A percentile compares a stretch with the other conserved stretches of the same genome.
Conservation (phyloP, 306 rosid species). For the Trifolium dubium region DNA sequence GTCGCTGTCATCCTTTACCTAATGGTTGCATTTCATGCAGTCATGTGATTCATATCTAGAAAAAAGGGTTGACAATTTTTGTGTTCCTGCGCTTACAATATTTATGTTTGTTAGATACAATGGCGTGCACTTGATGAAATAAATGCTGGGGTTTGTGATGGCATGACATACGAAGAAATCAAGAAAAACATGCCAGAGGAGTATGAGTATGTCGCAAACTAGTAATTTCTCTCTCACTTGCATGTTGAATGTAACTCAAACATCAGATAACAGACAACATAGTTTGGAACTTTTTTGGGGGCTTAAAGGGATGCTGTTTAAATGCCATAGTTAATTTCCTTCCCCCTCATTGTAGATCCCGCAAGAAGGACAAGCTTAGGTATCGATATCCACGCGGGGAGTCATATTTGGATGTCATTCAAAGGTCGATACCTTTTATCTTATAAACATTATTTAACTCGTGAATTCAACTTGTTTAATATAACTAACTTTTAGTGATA, state of each 20-base stretch:
- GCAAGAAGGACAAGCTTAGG: slow-evolving; percentile 92
- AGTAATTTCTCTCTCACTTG: slow-evolving; percentile 34
- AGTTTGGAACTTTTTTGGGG: slow-evolving; percentile 13
- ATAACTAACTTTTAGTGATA: slow-evolving; percentile 17
- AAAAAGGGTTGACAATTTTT: slow-evolving; percentile 17
- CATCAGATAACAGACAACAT: slow-evolving; percentile 13
- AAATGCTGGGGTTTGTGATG: slow-evolving; percentile 92
- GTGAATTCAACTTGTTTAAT: slow-evolving; percentile 27
- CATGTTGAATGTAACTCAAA: slow-evolving; percentile 36
- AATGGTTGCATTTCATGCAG: slow-evolving; percentile 22
- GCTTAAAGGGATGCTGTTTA: slow-evolving; percentile 23
- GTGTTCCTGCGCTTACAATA: slow-evolving; percentile 12
- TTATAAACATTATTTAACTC: slow-evolving; percentile 24
- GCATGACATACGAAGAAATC: slow-evolving; percentile 93
- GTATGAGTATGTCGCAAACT: slow-evolving; percentile 72
- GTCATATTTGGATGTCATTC: slow-evolving; percentile 96
- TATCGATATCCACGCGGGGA: slow-evolving; percentile 99
- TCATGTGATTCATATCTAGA: slow-evolving; percentile 30
- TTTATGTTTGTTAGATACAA: slow-evolving; percentile 68
- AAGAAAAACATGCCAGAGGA: slow-evolving; percentile 98
- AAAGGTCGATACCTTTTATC: slow-evolving; percentile 62
- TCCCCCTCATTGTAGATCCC: slow-evolving; percentile 60
- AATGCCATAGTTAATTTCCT: slow-evolving; percentile 11
- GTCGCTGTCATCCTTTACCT: slow-evolving; percentile 40
- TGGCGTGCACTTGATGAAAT: slow-evolving; percentile 99